Conservation (phyloP, 83 land plant species). For the Thuja plicata region DNA sequence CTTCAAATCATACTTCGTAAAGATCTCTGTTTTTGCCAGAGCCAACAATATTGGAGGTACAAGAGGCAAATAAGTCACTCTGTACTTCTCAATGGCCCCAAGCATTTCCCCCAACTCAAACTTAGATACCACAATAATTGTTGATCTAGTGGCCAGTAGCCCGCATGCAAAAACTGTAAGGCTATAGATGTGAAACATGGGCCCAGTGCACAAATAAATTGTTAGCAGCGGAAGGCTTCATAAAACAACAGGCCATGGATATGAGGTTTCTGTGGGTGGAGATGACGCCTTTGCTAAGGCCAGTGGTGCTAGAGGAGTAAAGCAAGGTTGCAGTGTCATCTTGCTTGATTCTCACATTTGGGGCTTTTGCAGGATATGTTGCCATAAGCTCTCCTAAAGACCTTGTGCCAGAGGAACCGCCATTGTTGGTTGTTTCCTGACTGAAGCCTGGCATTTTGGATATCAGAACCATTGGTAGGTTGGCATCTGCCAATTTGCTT, state of each 20-base stretch:
- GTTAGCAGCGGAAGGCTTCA: conserved; percentile 1
- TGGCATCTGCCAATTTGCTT: neutral
- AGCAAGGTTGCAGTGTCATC: conserved; percentile 83
- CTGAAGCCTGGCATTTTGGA: neutral
- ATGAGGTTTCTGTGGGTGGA: conserved; percentile 82
- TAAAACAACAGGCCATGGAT: conserved; percentile 42
- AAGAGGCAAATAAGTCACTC: conserved; percentile 61
- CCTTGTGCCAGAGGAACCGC: no score
- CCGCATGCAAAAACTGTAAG: conserved; percentile 56
- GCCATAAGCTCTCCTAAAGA: neutral
- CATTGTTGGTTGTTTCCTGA: neutral
- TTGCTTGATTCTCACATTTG: conserved; percentile 52
- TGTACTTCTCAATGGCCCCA: conserved; percentile 46
- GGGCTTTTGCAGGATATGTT: conserved; percentile 20
- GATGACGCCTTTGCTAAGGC: conserved; percentile 85
- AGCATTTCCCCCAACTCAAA: conserved; percentile 79
- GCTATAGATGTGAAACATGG: conserved; percentile 93
- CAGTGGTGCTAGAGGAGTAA: conserved; percentile 96
- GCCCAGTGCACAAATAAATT: conserved; percentile 65
- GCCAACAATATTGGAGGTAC: conserved; percentile 92
- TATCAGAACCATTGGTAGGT: neutral
- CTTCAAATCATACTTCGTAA: conserved; percentile 34
- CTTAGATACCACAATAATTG: conserved; percentile 63
- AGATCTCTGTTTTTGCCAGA: conserved; percentile 47
- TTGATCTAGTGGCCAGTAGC: conserved; percentile 53